phyloP scores from a whole-genome alignment of 1,139 yeast species.

The Casaregolazyma lundiana region DNA sequence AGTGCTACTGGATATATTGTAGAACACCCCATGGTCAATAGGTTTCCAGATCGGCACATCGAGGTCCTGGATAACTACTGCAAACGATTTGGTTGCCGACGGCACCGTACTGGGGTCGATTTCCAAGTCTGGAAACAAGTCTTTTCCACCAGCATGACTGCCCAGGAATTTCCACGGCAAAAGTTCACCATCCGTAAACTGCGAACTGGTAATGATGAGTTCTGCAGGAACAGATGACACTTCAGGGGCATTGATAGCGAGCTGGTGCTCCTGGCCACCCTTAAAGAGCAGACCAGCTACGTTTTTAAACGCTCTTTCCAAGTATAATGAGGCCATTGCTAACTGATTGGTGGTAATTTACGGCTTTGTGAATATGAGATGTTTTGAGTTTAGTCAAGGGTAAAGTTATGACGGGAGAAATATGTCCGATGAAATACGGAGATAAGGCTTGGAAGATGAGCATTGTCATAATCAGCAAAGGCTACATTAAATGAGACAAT shows the following conservation, averaged over 20 bases:
- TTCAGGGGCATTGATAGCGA: conserved; percentile 8
- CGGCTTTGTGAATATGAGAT: no score
- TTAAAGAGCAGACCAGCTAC: conserved; percentile 14
- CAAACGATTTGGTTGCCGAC: conserved; percentile 14
- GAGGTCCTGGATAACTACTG: conserved; percentile 19
- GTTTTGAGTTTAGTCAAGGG: neutral
- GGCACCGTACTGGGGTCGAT: conserved; percentile 17
- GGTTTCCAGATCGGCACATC: conserved; percentile 23
- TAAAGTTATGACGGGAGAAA: no score
- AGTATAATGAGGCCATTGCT: conserved; percentile 1
- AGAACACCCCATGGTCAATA: conserved; percentile 16
- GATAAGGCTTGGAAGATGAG: no score
- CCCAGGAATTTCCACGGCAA: conserved; percentile 23
- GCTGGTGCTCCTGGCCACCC: conserved; percentile 13
- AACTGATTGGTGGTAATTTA: no score
- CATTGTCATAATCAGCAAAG: no score
- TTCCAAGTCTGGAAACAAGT: conserved; percentile 18
- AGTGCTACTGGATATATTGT: conserved; percentile 14
- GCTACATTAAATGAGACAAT: no score
- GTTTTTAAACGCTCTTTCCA: conserved; percentile 16
- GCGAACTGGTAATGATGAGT: conserved; percentile 18
- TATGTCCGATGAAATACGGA: no score
- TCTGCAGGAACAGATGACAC: conserved; percentile 13
- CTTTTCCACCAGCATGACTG: conserved; percentile 15
- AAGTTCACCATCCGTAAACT: conserved; percentile 15